Evolutionary conservation across 768 basidiomycete species (phyloP).

Genomic region (Hydnomerulius pinastri): DNA sequence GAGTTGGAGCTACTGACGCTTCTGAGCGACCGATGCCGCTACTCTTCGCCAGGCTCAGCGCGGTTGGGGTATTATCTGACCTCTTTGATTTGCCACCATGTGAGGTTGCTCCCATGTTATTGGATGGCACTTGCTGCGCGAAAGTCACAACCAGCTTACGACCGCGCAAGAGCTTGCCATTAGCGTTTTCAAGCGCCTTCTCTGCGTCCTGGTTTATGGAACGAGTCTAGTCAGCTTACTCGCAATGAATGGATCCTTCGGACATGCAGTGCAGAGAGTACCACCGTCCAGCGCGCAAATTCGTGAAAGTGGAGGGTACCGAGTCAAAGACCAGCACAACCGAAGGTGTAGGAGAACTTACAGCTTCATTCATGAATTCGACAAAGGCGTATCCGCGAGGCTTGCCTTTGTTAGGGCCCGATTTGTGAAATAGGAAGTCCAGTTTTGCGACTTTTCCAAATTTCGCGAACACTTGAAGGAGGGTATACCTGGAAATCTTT

Average conservation of each 20-base stretch:
- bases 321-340: constrained; percentile 29
- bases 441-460: constrained; percentile 91
- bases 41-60: constrained; percentile 85
- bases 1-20: constrained; percentile 37
- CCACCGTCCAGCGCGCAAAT: constrained; percentile 20
- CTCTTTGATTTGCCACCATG: constrained; percentile 40
- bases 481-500: constrained; percentile 61
- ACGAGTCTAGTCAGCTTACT: constrained; percentile 21
- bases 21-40: constrained; percentile 50
- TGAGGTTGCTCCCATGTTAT: constrained; percentile 30
- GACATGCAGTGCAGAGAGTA: constrained; percentile 18
- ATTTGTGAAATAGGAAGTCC: constrained; percentile 95
- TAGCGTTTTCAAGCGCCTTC: constrained; percentile 69
- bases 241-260: constrained; percentile 16
- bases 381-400: constrained; percentile 96
- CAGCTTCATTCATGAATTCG: constrained; percentile 77
- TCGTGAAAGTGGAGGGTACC: constrained; percentile 21
- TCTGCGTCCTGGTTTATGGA: constrained; percentile 70
- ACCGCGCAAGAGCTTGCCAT: constrained; percentile 84
- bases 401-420: constrained; percentile 85
- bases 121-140: constrained; percentile 78
- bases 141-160: constrained; percentile 89
- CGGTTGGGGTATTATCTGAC: constrained; percentile 74
- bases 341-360: constrained; percentile 47
- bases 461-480: constrained; percentile 88